Conservation (phyloP, 2,329 filamentous ascomycete species). For the Aspergillus phoenicis region DNA sequence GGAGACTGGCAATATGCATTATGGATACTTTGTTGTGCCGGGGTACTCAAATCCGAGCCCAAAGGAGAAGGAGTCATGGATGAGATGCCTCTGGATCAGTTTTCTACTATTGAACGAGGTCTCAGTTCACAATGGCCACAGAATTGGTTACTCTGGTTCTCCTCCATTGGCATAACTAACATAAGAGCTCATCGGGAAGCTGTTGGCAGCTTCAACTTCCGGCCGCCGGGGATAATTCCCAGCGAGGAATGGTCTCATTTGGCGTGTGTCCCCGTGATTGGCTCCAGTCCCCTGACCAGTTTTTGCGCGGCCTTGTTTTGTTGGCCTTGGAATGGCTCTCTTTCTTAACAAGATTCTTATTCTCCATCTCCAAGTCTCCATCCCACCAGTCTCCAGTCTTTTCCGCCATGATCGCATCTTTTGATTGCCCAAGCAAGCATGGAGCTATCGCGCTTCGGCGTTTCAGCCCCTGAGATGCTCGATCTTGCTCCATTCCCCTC, state of each 20-base stretch:
- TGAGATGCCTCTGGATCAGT: too few relatives aligned
- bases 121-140: too few relatives aligned
- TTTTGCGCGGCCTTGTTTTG: neutral
- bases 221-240: neutral
- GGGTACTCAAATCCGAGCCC: too few relatives aligned
- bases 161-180: too few relatives aligned
- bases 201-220: neutral
- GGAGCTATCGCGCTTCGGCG: slow-evolving; percentile 11
- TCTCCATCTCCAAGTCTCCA: too few relatives aligned
- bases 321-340: neutral
- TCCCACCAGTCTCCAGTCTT: neutral
- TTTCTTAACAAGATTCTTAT: too few relatives aligned
- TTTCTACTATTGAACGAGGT: too few relatives aligned
- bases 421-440: slow-evolving; percentile 1
- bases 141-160: too few relatives aligned
- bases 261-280: neutral
- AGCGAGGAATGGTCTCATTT: neutral
- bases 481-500: slow-evolving; percentile 4
- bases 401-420: neutral
- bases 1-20: neutral
- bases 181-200: neutral
- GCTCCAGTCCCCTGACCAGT: neutral
- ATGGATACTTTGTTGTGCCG: too few relatives aligned
- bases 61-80: too few relatives aligned
- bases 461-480: slow-evolving; percentile 15